phyloP scores from a whole-genome alignment of 805 yeast species.

The Tetrapisispora pingtungensis region DNA sequence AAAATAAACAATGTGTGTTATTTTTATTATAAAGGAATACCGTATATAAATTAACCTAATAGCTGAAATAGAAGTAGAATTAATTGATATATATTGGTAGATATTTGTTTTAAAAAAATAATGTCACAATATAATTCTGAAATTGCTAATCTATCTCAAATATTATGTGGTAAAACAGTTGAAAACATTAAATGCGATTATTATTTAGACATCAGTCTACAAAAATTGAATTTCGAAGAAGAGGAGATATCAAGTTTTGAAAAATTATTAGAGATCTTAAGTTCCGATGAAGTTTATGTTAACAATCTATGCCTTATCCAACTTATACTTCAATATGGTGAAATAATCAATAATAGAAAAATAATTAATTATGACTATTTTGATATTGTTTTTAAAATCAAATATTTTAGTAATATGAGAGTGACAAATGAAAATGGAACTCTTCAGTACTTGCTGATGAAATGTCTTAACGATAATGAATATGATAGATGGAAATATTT shows the following conservation, averaged over 20 bases:
- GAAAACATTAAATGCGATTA: background rate
- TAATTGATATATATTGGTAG: background rate
- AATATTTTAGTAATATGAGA: slow-evolving; percentile 6
- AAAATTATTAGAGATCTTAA: background rate
- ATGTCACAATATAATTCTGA: background rate
- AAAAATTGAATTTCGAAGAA: background rate
- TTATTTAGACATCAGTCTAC: background rate
- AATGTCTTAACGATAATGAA: slow-evolving; percentile 8
- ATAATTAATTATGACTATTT: slow-evolving; percentile 5
- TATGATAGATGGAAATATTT: slow-evolving; percentile 15
- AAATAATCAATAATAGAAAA: background rate
- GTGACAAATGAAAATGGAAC: slow-evolving; percentile 5
- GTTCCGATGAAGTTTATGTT: background rate
- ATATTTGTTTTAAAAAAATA: background rate
- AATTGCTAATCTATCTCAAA: background rate
- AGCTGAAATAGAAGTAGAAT: background rate
- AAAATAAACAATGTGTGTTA: background rate
- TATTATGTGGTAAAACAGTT: background rate
- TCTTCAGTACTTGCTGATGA: slow-evolving; percentile 7
- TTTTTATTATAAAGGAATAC: background rate
- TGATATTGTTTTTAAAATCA: slow-evolving; percentile 4
- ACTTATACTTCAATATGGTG: slow-evolving; percentile 1
- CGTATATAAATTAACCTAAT: background rate
- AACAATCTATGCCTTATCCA: background rate
- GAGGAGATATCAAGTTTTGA: background rate